Base-by-base conservation (phyloP, 371 early-diverging fungal genomes). In the Mucor ambiguus region DNA sequence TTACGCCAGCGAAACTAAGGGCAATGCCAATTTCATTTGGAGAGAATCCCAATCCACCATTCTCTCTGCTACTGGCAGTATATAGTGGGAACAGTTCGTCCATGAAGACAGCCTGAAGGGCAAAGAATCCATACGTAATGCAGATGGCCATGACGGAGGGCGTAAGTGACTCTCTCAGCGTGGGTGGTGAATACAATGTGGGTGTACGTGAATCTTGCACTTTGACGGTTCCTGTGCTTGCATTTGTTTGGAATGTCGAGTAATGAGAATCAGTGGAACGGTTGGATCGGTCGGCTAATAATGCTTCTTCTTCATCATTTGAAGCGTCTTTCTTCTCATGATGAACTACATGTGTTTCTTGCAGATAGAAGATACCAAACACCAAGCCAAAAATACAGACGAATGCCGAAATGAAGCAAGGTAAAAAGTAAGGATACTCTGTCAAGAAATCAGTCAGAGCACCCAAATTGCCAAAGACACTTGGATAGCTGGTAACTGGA, bases 371-470 rank as follows among this genome's bases (percentile, higher is more conserved):
- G 12, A 84, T 72, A 1, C 91, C 93, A 26, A 91, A 73, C 0
- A 88, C 58, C 24, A 89, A 83, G 7, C 94, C 93, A 57, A 86
- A 62, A 3, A 85, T 43, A 57, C 87, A 82, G 6, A 94, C 81
- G 7, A 70, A 58, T 2, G 91, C 81, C 8, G 91, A 87, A 12
- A 91, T 84, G 10, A 90, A 74, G 68, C 95, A 96, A 0, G 97
- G 97, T 10, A 97, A 82, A 54, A 94, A 86, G 67, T 95, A 95
- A 4, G 95, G 96, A 63, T 88, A 92, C 7, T 73, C 67, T 5
- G 71, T 75, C 43, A 96, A 84, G 48, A 96, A 81, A 30, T 72
- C 66, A 46, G 80, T 84, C 14, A 79, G 18, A 35, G 43, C 57
- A 11, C 77, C 77, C 3, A 72, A 66, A 32, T 82, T 62, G 6